A percentile compares a stretch with the other conserved stretches of the same genome.
These are phyloP conservation scores for Suillus cothurnatus DNA, from an alignment of 768 basidiomycete genomes.

Conservation along the genomic window DNA sequence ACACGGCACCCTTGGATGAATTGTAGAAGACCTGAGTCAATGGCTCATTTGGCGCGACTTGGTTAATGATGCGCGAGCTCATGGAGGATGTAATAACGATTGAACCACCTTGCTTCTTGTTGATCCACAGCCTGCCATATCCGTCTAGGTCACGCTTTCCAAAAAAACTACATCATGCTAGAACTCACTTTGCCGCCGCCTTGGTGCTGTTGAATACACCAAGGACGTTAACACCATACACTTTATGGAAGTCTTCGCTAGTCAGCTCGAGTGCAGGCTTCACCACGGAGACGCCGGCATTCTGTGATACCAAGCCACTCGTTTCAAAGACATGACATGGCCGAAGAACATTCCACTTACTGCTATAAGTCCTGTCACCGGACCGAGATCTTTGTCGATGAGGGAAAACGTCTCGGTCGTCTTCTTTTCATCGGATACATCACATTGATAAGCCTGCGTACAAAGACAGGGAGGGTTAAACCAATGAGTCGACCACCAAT, in stretches of 20 bases:
- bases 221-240: constrained; percentile 65
- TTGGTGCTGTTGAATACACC: constrained; percentile 68
- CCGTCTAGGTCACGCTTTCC: neutral
- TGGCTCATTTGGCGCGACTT: constrained; percentile 43
- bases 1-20: constrained; percentile 71
- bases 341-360: constrained; percentile 30
- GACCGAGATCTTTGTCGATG: constrained; percentile 52
- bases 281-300: constrained; percentile 63
- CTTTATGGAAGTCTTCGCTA: constrained; percentile 53
- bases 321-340: no score
- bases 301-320: constrained; percentile 34
- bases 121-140: constrained; percentile 45
- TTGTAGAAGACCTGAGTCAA: constrained; percentile 55
- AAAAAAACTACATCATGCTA: neutral
- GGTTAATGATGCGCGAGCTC: constrained; percentile 69
- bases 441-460: constrained; percentile 62
- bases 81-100: constrained; percentile 70
- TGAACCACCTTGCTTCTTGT: constrained; percentile 43
- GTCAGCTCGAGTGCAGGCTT: constrained; percentile 63
- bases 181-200: constrained; percentile 54
- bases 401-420: constrained; percentile 47
- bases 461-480: neutral
- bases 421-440: constrained; percentile 51
- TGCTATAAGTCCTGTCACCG: constrained; percentile 52
- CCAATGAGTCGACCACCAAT: neutral